Percentiles rank a stretch among this genome's conserved stretches.
phyloP scores from a whole-genome alignment of 2,329 filamentous ascomycete species.

The Monosporascus sp. region DNA sequence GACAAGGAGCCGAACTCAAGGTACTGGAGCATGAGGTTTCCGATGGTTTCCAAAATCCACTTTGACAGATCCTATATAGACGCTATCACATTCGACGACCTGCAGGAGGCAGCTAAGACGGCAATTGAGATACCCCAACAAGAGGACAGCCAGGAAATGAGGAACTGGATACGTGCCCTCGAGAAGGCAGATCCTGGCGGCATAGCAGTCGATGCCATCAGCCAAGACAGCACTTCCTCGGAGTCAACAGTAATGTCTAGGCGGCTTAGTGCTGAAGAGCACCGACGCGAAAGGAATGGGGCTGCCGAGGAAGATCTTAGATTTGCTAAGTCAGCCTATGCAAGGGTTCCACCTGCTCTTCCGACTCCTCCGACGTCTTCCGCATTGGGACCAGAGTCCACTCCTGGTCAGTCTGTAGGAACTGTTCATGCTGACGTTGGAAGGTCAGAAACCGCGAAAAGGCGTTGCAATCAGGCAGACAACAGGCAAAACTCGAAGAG shows the following conservation, averaged over 20 bases:
- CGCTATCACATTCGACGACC: conserved; percentile 60
- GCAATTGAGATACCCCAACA: conserved; percentile 45
- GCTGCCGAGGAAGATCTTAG: neutral
- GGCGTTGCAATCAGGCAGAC: neutral
- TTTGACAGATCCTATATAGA: conserved; percentile 67
- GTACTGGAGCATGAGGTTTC: conserved; percentile 74
- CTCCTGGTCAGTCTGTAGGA: neutral
- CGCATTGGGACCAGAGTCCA: neutral
- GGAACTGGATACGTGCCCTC: conserved; percentile 57
- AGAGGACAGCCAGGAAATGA: conserved; percentile 56
- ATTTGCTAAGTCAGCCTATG: neutral
- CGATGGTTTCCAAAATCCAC: conserved; percentile 71
- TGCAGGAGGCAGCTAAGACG: conserved; percentile 61
- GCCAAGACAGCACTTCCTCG: conserved; percentile 38
- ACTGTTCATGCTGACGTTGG: neutral
- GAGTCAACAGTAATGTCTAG: conserved; percentile 14
- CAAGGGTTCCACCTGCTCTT: neutral
- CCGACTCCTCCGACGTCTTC: neutral
- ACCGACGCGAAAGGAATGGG: neutral
- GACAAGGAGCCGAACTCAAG: conserved; percentile 63
- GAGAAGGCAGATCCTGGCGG: conserved; percentile 47
- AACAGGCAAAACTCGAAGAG: neutral
- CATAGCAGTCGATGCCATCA: conserved; percentile 36
- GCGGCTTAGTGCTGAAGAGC: neutral
- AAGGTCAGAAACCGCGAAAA: neutral